Evolutionary conservation across 371 early-diverging fungal species (phyloP).

Genomic region (Mortierella sp.): DNA sequence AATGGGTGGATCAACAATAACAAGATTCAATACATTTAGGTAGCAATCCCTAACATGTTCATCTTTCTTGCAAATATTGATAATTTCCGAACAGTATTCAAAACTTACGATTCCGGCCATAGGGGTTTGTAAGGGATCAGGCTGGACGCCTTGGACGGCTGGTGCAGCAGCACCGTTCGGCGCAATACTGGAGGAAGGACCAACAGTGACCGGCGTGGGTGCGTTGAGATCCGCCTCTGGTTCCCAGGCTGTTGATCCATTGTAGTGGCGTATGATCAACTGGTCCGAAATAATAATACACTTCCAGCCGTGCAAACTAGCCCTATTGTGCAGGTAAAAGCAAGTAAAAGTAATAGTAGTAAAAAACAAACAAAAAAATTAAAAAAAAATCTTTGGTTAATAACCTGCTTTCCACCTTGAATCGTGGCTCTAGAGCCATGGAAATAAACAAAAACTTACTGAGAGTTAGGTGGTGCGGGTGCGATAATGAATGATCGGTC

Average conservation of each 20-base stretch:
- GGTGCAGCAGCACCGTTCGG: not conserved
- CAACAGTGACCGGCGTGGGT: not conserved
- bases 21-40: not conserved
- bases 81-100: not conserved
- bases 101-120: constrained; percentile 31
- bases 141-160: not conserved
- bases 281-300: constrained; percentile 40
- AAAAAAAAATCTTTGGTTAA: not conserved
- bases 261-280: constrained; percentile 24
- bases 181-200: not conserved
- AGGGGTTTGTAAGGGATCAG: constrained; percentile 12
- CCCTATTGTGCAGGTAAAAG: not conserved
- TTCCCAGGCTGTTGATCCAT: constrained; percentile 29
- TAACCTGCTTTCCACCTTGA: not conserved
- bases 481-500: constrained; percentile 42
- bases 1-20: not conserved
- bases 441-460: constrained; percentile 11
- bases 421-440: not conserved
- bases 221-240: constrained; percentile 20
- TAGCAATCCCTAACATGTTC: not conserved
- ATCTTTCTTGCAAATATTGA: not conserved
- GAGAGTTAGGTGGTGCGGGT: constrained; percentile 33
- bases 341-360: too few species aligned
- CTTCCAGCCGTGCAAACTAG: constrained; percentile 29
- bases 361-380: too few species aligned